Evolutionary conservation across 352 stramenopile genomes (phyloP), one percentile per base, ranked within the genome.

Genomic region (Globisporangium nagaii): DNA sequence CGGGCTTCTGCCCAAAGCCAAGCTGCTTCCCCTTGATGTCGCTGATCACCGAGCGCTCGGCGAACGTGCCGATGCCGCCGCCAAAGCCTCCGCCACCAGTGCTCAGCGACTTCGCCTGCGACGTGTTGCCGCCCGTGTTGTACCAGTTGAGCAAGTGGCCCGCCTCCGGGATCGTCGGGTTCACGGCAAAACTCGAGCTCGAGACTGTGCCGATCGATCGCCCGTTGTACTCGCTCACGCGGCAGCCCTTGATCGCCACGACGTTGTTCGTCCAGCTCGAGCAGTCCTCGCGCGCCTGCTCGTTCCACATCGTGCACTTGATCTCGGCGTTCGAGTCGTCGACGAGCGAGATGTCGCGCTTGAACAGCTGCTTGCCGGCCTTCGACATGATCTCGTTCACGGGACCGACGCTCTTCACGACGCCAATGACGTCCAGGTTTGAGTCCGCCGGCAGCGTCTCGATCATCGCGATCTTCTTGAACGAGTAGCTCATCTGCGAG

Each of bases 321-420:
- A 99, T 96, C 66, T 99, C 95, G 36, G 90, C 88, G 36, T 90
- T 89, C 27, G 90, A 97, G 74, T 98, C 93, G 67, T 99, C 97
- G 20, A 98, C 84, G 19, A 99, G 59, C 24, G 80, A 92, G 32
- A 99, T 79, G 53, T 99, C 97, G 34, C 93, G 93, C 83, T 99
- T 99, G 45, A 90, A 87, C 20, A 99, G 70, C 68, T 99, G 93
- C 63, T 95, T 95, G 47, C 89, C 89, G 50, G 94, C 95, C 68
- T 98, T 98, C 22, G 90, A 97, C 25, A 84, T 97, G 66, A 99
- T 93, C 37, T 90, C 86, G 28, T 73, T 82, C 39, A 96, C 79
- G 32, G 97, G 94, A 3, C 83, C 83, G 27, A 98, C 87, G 27
- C 88, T 68, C 53, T 96, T 96, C n/a, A 99, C 95, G 19, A 99